A percentile compares a stretch with the other conserved stretches of the same genome.
phyloP scores from a whole-genome alignment of 2,329 filamentous ascomycete species.

The Colletotrichum neosansevieriae region DNA sequence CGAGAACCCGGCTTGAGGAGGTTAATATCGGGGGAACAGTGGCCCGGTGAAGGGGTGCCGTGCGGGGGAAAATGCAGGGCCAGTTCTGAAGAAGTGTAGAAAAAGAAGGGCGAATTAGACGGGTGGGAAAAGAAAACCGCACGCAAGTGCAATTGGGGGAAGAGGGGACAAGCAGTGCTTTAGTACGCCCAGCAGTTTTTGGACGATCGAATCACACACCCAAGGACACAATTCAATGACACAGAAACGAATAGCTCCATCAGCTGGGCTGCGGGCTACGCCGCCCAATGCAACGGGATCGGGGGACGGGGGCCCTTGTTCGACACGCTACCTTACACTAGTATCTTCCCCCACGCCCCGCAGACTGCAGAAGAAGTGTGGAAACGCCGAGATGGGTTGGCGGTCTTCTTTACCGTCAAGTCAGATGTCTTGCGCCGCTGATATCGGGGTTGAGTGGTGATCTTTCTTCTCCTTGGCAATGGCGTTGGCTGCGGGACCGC shows the following conservation, averaged over 20 bases:
- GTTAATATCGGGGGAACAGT: neutral
- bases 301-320: slow-evolving; percentile 6
- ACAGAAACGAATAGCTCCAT: slow-evolving; percentile 31
- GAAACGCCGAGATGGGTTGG: slow-evolving; percentile 28
- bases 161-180: slow-evolving; percentile 28
- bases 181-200: slow-evolving; percentile 29
- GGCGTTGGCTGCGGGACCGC: neutral
- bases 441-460: neutral
- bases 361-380: slow-evolving; percentile 12
- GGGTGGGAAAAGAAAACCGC: slow-evolving; percentile 5
- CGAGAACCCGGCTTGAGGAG: neutral
- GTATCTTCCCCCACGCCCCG: slow-evolving; percentile 36
- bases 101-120: slow-evolving; percentile 6
- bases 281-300: slow-evolving; percentile 37
- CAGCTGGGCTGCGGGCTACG: slow-evolving; percentile 3
- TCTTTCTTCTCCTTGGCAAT: neutral
- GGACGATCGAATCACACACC: slow-evolving; percentile 29
- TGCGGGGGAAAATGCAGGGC: neutral
- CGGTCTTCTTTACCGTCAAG: neutral
- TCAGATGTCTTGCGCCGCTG: neutral
- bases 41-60: neutral
- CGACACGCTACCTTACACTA: neutral
- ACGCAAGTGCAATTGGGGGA: neutral
- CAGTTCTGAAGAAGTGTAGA: neutral
- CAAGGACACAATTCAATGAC: slow-evolving; percentile 38